A percentile compares a stretch with the other conserved stretches of the same genome.
phyloP scores from a whole-genome alignment of 345 rosid genomes.

The Trapa bicornis region DNA sequence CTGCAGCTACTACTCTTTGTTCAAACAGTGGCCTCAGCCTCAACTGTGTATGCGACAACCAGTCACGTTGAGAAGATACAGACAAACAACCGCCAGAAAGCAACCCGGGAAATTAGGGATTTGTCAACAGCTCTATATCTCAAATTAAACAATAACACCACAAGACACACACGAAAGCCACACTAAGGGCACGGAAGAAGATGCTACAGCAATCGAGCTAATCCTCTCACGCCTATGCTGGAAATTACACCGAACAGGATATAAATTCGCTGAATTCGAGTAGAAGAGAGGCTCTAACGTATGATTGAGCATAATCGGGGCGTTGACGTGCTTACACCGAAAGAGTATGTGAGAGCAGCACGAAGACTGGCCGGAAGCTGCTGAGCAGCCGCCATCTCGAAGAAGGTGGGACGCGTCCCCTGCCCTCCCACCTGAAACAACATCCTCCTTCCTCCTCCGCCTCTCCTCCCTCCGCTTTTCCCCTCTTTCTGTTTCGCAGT shows the following conservation, averaged over 20 bases:
- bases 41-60: too few species aligned
- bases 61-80: too few species aligned
- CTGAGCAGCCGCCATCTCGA: slow-evolving; percentile 99
- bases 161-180: background rate
- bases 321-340: slow-evolving; percentile 46
- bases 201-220: background rate
- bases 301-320: background rate
- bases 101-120: background rate
- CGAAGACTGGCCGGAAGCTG: slow-evolving; percentile 98
- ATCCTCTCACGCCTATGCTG: background rate
- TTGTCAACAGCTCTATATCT: background rate
- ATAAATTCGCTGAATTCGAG: too few species aligned
- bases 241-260: background rate
- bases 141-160: background rate
- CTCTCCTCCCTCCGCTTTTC: background rate
- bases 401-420: slow-evolving; percentile 96
- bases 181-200: background rate
- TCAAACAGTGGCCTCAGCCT: too few species aligned
- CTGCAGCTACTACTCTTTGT: too few species aligned
- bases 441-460: slow-evolving; percentile 3
- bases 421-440: slow-evolving; percentile 98
- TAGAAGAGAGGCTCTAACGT: background rate
- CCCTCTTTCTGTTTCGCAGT: background rate
- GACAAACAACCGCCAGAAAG: too few species aligned
- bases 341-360: slow-evolving; percentile 84